Conservation (phyloP, 1,284 basidiomycete genomes). For the Xerocomus minutiporus region DNA sequence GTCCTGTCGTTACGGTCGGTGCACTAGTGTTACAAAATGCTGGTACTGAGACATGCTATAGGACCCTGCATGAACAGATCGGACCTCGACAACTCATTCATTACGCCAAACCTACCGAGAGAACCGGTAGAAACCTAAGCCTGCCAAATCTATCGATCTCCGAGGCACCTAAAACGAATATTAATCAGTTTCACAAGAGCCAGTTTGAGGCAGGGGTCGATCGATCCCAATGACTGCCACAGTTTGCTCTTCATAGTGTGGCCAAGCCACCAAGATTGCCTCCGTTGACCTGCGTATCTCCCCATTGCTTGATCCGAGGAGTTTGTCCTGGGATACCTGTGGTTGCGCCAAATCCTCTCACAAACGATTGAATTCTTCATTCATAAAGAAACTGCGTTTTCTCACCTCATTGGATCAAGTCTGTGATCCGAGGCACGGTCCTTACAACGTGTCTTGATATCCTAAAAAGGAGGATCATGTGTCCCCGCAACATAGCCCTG, state of each 20-base stretch:
- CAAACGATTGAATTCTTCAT: constrained; percentile 1
- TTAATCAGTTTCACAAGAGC: not conserved
- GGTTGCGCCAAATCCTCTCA: not conserved
- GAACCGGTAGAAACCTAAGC: not conserved
- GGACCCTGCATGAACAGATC: not conserved
- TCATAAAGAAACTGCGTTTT: not conserved
- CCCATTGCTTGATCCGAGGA: constrained; percentile 19
- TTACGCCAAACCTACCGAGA: not conserved
- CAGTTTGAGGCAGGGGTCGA: not conserved
- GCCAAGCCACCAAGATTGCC: not conserved
- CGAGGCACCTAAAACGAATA: not conserved
- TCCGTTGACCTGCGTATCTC: not conserved
- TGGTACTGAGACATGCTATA: not conserved
- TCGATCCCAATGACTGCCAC: not conserved
- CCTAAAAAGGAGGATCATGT: not conserved
- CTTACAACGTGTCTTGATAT: constrained; percentile 5
- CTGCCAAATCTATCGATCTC: not conserved
- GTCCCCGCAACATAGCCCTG: not conserved
- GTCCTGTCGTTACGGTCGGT: not conserved
- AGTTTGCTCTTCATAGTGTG: not conserved
- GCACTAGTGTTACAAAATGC: not conserved
- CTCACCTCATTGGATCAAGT: constrained; percentile 3
- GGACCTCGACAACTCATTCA: constrained; percentile 9
- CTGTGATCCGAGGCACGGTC: constrained; percentile 13
- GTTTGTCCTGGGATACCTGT: not conserved